Percentiles rank a stretch among this genome's conserved stretches.
phyloP scores from a whole-genome alignment of 192 early-diverging fungal species.

The Rhizoclosmatium globosum region DNA sequence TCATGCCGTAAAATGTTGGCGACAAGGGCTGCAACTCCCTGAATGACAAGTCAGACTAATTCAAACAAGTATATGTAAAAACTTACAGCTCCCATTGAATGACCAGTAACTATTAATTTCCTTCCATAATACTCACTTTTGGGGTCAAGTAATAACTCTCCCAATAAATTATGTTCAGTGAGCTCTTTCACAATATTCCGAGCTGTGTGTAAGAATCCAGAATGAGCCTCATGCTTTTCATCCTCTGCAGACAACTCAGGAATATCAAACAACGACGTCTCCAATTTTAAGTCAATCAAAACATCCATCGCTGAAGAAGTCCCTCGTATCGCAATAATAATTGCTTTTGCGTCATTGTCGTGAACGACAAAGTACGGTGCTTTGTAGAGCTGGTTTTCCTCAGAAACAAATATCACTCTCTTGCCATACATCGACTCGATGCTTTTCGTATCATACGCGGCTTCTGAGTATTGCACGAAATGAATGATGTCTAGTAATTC shows the following conservation, averaged over 20 bases:
- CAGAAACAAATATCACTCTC: slow-evolving; percentile 3
- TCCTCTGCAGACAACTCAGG: slow-evolving; percentile 41
- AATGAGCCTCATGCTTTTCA: slow-evolving; percentile 37
- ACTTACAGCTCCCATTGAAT: slow-evolving; percentile 51
- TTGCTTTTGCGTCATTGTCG: slow-evolving; percentile 45
- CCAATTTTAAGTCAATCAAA: slow-evolving; percentile 54
- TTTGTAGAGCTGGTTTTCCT: slow-evolving; percentile 46
- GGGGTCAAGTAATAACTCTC: slow-evolving; percentile 22
- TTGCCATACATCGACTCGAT: slow-evolving; percentile 18
- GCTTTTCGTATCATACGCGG: slow-evolving; percentile 43
- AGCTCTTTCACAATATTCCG: slow-evolving; percentile 45
- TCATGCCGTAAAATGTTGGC: slow-evolving; percentile 38
- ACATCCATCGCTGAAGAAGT: slow-evolving; percentile 52
- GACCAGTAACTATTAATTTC: slow-evolving; percentile 48
- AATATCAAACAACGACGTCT: slow-evolving; percentile 39
- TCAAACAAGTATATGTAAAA: neutral
- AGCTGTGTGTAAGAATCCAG: slow-evolving; percentile 45
- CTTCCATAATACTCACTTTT: slow-evolving; percentile 34
- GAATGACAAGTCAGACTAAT: neutral
- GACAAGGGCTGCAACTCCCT: slow-evolving; percentile 49
- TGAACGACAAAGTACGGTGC: slow-evolving; percentile 48
- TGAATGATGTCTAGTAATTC: slow-evolving; percentile 51
- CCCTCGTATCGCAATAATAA: slow-evolving; percentile 54
- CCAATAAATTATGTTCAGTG: slow-evolving; percentile 27
- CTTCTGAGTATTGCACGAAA: slow-evolving; percentile 49